phyloP scores from a whole-genome alignment of 352 stramenopile species.

The Peronosclerospora sorghi region DNA sequence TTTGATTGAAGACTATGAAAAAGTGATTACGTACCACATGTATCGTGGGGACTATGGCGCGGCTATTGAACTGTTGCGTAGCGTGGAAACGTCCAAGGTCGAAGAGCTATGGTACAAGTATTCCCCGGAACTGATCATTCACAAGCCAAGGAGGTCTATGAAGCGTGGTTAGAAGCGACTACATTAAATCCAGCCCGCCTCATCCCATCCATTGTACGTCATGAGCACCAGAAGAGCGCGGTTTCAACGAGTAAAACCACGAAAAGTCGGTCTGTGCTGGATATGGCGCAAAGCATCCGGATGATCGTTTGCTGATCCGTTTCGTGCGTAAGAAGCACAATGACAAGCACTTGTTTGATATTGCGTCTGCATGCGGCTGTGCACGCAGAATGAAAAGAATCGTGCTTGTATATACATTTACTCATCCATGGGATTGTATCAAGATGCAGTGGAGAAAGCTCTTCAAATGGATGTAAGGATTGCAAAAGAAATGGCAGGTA shows the following conservation, averaged over 20 bases:
- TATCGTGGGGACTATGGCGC: slow-evolving; percentile 82
- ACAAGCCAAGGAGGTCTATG: slow-evolving; percentile 86
- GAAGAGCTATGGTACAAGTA: slow-evolving; percentile 93
- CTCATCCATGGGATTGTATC: slow-evolving; percentile 86
- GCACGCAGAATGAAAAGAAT: slow-evolving; percentile 87
- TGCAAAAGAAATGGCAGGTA: slow-evolving; percentile 88
- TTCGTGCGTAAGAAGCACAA: slow-evolving; percentile 86
- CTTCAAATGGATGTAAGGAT: slow-evolving; percentile 88
- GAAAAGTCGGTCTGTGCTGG: slow-evolving; percentile 61
- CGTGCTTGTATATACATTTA: slow-evolving; percentile 92
- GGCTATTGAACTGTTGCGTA: slow-evolving; percentile 82
- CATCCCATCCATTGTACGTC: slow-evolving; percentile 88
- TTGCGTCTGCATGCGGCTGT: slow-evolving; percentile 88
- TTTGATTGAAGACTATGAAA: slow-evolving; percentile 90
- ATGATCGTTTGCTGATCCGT: slow-evolving; percentile 83
- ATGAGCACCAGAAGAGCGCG: slow-evolving; percentile 68
- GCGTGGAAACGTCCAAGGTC: slow-evolving; percentile 84
- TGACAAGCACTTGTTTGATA: slow-evolving; percentile 83
- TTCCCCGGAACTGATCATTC: slow-evolving; percentile 86
- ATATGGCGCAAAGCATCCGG: slow-evolving; percentile 85
- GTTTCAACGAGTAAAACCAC: slow-evolving; percentile 14
- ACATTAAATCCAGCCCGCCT: slow-evolving; percentile 85
- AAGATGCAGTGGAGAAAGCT: slow-evolving; percentile 87
- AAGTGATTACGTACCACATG: slow-evolving; percentile 89
- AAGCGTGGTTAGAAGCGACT: slow-evolving; percentile 85